Conservation (phyloP, 164 flowering plant genomes). For the Vitis rotundifolia region DNA sequence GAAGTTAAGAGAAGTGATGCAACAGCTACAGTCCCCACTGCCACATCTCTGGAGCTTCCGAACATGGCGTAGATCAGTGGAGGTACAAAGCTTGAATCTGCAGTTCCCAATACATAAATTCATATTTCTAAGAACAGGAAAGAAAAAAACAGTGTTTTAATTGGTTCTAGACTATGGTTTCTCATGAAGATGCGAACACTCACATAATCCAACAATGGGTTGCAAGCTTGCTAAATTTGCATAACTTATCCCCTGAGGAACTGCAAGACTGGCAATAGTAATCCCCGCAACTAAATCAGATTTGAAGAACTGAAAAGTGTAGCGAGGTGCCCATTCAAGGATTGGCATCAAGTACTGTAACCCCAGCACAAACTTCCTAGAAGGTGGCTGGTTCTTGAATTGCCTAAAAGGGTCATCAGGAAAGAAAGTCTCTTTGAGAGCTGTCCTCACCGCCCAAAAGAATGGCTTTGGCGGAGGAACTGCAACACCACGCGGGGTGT, state of each 20-base stretch:
- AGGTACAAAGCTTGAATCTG: slow-evolving; percentile 80
- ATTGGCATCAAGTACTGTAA: slow-evolving; percentile 65
- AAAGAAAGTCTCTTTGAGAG: slow-evolving; percentile 63
- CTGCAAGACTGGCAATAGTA: slow-evolving; percentile 77
- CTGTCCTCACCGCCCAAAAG: slow-evolving; percentile 23
- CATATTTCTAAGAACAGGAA: neutral
- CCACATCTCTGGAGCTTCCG: slow-evolving; percentile 74
- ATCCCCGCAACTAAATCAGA: slow-evolving; percentile 72
- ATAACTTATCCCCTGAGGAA: slow-evolving; percentile 86
- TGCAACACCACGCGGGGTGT: slow-evolving; percentile 30
- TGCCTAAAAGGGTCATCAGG: slow-evolving; percentile 75
- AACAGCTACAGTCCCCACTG: slow-evolving; percentile 68
- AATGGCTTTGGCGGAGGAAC: slow-evolving; percentile 61
- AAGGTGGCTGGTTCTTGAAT: slow-evolving; percentile 43
- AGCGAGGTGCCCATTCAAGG: slow-evolving; percentile 71
- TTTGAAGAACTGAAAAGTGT: slow-evolving; percentile 50
- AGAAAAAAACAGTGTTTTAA: too few relatives aligned
- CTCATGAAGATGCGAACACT: slow-evolving; percentile 10
- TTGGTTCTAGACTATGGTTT: too few relatives aligned
- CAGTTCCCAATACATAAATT: neutral
- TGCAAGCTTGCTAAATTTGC: slow-evolving; percentile 70
- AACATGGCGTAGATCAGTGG: slow-evolving; percentile 70
- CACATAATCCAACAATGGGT: slow-evolving; percentile 68
- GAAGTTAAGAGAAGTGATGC: slow-evolving; percentile 54
- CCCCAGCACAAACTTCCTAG: slow-evolving; percentile 28